These are phyloP conservation scores for Cyclocybe cylindracea DNA, from an alignment of 768 basidiomycete genomes.

Conservation along the genomic window DNA sequence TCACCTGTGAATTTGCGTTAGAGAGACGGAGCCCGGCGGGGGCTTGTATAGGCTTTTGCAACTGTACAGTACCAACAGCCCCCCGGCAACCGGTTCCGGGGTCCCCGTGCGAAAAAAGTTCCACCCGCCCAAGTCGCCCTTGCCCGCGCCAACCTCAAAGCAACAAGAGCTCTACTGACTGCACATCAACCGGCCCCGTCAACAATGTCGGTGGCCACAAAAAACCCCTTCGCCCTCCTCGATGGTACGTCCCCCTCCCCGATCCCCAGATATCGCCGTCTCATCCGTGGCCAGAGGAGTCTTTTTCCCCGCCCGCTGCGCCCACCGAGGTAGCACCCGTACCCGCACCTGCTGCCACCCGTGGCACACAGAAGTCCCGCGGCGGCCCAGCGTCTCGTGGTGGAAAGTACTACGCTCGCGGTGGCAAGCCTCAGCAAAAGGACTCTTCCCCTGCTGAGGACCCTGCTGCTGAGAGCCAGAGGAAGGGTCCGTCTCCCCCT, in stretches of 20 bases:
- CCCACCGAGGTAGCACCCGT: slow-evolving; percentile 23
- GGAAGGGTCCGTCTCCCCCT: slow-evolving; percentile 23
- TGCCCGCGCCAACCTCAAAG: slow-evolving; percentile 22
- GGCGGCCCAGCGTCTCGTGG: slow-evolving; percentile 28
- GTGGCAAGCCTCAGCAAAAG: slow-evolving; percentile 46
- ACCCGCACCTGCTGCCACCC: slow-evolving; percentile 49
- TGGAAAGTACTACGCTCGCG: slow-evolving; percentile 71
- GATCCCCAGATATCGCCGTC: slow-evolving; percentile 15
- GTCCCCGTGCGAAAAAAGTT: slow-evolving; percentile 19
- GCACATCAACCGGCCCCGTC: slow-evolving; percentile 57
- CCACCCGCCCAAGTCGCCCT: slow-evolving; percentile 1
- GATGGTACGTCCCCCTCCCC: slow-evolving; percentile 55
- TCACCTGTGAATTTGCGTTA: slow-evolving; percentile 69
- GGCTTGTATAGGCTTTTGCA: slow-evolving; percentile 28
- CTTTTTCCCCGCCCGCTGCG: slow-evolving; percentile 41
- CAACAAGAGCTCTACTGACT: slow-evolving; percentile 24
- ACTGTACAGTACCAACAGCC: slow-evolving; percentile 53
- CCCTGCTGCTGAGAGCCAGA: slow-evolving; percentile 33
- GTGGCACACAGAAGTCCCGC: slow-evolving; percentile 36
- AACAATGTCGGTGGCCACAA: slow-evolving; percentile 89
- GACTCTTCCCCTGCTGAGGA: slow-evolving; percentile 32
- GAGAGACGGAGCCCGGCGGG: slow-evolving; percentile 1
- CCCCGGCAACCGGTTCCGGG: slow-evolving; percentile 31
- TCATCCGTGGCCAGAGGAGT: slow-evolving; percentile 40
- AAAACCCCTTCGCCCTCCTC: slow-evolving; percentile 84